Conservation (phyloP, 139 green algal genomes). For the Chlorella sp. region DNA sequence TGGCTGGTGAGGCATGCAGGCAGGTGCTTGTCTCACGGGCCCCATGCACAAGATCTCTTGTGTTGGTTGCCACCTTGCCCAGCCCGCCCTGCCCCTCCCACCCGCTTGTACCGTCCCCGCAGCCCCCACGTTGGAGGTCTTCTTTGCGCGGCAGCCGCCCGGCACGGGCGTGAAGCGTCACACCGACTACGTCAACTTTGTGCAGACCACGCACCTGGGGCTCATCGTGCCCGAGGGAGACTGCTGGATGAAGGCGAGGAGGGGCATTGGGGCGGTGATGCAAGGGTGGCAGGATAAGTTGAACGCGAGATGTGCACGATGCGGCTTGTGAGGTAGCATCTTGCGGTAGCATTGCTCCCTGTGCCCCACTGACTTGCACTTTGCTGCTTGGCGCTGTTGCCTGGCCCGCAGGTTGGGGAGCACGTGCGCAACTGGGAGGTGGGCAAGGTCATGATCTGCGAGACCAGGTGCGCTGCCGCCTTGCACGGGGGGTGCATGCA, state of each 20-base stretch:
- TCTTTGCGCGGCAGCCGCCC: conserved; percentile 55
- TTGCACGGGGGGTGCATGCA: no score
- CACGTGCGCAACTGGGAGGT: conserved; percentile 48
- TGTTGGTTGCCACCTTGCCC: background rate
- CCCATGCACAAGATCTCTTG: no score
- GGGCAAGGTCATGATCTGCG: conserved; percentile 34
- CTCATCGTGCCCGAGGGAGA: conserved; percentile 50
- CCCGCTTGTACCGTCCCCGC: background rate
- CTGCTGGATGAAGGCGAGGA: conserved; percentile 29
- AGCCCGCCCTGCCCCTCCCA: background rate
- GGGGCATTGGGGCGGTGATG: background rate
- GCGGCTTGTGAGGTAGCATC: no score
- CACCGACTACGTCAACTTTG: conserved; percentile 25
- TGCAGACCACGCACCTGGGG: conserved; percentile 55
- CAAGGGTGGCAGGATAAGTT: background rate
- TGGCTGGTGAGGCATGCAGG: background rate
- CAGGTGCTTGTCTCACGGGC: no score
- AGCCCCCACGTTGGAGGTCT: conserved; percentile 56
- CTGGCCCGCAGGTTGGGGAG: conserved; percentile 34
- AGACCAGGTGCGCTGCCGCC: conserved; percentile 35
- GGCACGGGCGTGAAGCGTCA: conserved; percentile 33
- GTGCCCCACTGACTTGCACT: no score
- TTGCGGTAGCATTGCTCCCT: no score
- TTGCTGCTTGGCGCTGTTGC: no score
- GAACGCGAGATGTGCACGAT: no score